Conservation (phyloP, 1,284 basidiomycete genomes). For the Irpex sp. region DNA sequence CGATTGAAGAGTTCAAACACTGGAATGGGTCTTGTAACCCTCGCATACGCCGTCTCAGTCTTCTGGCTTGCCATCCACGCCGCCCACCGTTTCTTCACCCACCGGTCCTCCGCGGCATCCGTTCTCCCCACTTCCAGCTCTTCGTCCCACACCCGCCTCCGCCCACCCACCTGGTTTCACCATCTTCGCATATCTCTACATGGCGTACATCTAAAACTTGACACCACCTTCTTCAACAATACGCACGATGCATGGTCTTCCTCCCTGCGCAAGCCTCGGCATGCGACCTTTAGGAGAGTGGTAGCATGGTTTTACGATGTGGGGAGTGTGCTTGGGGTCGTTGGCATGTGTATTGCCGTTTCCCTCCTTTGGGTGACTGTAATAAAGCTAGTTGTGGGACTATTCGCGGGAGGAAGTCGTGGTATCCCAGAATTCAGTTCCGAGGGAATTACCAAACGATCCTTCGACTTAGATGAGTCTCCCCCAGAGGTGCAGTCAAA, state of each 20-base stretch:
- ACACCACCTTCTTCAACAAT: constrained; percentile 51
- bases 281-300: constrained; percentile 17
- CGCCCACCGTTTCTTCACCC: background rate
- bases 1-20: too few relatives aligned
- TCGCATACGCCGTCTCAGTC: background rate
- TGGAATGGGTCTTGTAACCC: background rate
- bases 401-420: background rate
- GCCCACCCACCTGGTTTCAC: background rate
- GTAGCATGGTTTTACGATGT: constrained; percentile 44
- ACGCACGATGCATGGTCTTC: constrained; percentile 42
- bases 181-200: constrained; percentile 17
- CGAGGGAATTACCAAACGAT: constrained; percentile 6
- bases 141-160: background rate
- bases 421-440: background rate
- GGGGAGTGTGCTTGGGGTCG: constrained; percentile 41
- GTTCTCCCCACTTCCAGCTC: background rate
- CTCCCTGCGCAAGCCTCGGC: constrained; percentile 11
- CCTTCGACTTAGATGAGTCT: too few relatives aligned
- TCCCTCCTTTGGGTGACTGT: constrained; percentile 36
- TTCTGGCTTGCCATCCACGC: background rate
- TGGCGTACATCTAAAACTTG: constrained; percentile 40
- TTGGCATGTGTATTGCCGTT: constrained; percentile 49
- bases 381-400: background rate
- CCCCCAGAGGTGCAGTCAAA: too few relatives aligned
- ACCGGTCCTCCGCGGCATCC: background rate